These are phyloP conservation scores for Psilocybe tampanensis DNA, from an alignment of 768 basidiomycete genomes.

Conservation along the genomic window DNA sequence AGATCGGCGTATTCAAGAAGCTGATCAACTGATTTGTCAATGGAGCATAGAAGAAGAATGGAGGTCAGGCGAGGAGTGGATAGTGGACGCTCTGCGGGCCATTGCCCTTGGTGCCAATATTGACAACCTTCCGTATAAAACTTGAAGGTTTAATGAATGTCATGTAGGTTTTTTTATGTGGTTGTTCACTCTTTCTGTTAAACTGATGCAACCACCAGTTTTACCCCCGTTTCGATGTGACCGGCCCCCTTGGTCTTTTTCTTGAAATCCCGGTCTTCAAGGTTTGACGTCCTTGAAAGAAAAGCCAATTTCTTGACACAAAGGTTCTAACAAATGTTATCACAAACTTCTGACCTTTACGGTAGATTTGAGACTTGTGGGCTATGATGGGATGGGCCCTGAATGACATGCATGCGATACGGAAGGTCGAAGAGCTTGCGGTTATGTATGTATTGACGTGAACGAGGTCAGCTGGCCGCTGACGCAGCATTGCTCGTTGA, in stretches of 20 bases:
- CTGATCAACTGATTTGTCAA: slow-evolving; percentile 7
- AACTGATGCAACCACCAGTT: too few species aligned
- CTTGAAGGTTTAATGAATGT: too few species aligned
- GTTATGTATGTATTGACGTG: slow-evolving; percentile 71
- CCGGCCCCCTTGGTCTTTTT: too few species aligned
- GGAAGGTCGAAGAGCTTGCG: slow-evolving; percentile 60
- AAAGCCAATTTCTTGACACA: too few species aligned
- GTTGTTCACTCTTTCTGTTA: too few species aligned
- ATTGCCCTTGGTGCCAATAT: slow-evolving; percentile 18
- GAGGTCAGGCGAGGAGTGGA: slow-evolving; percentile 34
- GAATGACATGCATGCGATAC: slow-evolving; percentile 49
- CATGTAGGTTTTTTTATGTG: too few species aligned
- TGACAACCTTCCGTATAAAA: too few species aligned
- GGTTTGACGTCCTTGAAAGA: too few species aligned
- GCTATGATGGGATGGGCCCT: slow-evolving; percentile 49
- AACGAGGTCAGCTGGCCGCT: slow-evolving; percentile 61
- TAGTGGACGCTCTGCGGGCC: slow-evolving; percentile 32
- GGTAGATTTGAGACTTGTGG: slow-evolving; percentile 53
- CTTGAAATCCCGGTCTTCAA: too few species aligned
- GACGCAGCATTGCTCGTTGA: slow-evolving; percentile 60
- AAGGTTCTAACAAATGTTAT: slow-evolving; percentile 46
- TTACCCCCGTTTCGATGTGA: too few species aligned
- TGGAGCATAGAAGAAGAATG: slow-evolving; percentile 21
- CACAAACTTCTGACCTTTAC: slow-evolving; percentile 47
- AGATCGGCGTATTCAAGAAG: slow-evolving; percentile 22